A percentile compares a stretch with the other conserved stretches of the same genome.
Conservation (phyloP, 495 filamentous ascomycete genomes). For the Penicillium longicatenatum region DNA sequence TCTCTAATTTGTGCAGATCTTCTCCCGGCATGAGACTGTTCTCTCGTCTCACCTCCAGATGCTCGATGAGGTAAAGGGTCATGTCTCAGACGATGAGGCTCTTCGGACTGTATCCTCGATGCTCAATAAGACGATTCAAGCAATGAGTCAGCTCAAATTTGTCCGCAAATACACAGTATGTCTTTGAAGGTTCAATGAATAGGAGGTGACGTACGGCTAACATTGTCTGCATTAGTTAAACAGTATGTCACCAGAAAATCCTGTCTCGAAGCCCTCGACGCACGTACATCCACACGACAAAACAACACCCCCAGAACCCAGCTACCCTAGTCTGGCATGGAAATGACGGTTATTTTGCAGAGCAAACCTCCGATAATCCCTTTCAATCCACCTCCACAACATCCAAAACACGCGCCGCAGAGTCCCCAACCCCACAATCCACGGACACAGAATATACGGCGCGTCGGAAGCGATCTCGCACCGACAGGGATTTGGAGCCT, state of each 20-base stretch:
- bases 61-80: constrained; percentile 30
- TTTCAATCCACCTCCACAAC: background rate
- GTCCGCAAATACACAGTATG: constrained; percentile 39
- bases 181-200: background rate
- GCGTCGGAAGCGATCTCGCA: constrained; percentile 19
- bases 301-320: no score
- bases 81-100: constrained; percentile 25
- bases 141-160: constrained; percentile 38
- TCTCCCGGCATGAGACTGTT: constrained; percentile 36
- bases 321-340: no score
- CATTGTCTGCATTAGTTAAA: constrained; percentile 14
- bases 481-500: constrained; percentile 9
- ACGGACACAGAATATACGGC: constrained; percentile 9
- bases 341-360: background rate
- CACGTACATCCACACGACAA: background rate
- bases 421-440: constrained; percentile 10
- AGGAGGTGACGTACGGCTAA: background rate
- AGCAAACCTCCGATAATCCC: constrained; percentile 2
- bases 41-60: constrained; percentile 40
- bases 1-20: constrained; percentile 23
- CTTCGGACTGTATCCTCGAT: constrained; percentile 35
- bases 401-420: background rate
- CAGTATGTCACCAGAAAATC: constrained; percentile 19
- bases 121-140: constrained; percentile 39
- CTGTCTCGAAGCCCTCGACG: background rate